Evolutionary conservation across 108 stramenopile genomes (phyloP).

Genomic region (Fragilaria crotonensis): DNA sequence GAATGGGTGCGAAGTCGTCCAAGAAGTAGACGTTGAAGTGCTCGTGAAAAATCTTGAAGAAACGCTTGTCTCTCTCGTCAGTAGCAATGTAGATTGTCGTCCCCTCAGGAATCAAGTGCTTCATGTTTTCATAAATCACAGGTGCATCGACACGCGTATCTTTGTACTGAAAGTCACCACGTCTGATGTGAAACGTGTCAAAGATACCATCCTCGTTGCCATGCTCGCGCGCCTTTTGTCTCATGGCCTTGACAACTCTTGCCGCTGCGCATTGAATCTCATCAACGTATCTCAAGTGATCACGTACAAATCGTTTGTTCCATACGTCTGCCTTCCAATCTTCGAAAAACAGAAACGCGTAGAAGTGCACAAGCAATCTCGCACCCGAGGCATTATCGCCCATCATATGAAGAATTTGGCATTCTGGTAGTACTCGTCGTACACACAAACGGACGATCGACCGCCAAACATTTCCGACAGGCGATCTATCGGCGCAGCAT

Average conservation of each 20-base stretch:
- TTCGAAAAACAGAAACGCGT: constrained; percentile 79
- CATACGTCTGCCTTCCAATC: constrained; percentile 76
- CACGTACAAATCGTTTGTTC: constrained; percentile 81
- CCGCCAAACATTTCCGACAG: constrained; percentile 57
- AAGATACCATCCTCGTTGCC: constrained; percentile 39
- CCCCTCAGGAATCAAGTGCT: constrained; percentile 41
- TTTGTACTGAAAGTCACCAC: constrained; percentile 54
- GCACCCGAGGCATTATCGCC: constrained; percentile 27
- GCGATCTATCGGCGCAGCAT: constrained; percentile 46
- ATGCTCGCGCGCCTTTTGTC: constrained; percentile 23
- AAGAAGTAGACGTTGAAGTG: constrained; percentile 52
- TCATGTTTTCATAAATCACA: constrained; percentile 37
- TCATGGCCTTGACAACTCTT: constrained; percentile 47
- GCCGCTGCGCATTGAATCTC: constrained; percentile 89
- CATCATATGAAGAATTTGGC: no score
- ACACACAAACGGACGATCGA: constrained; percentile 59
- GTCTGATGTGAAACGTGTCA: constrained; percentile 71
- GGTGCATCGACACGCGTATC: constrained; percentile 36
- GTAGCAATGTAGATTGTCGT: constrained; percentile 76
- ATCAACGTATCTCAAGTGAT: constrained; percentile 72
- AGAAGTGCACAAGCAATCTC: constrained; percentile 76
- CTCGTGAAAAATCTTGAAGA: constrained; percentile 53
- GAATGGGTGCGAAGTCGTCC: constrained; percentile 8
- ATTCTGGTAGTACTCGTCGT: constrained; percentile 41
- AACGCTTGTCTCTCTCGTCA: constrained; percentile 75